phyloP scores from a whole-genome alignment of 179 eudicot genomes.

The Beta macrorhiza region DNA sequence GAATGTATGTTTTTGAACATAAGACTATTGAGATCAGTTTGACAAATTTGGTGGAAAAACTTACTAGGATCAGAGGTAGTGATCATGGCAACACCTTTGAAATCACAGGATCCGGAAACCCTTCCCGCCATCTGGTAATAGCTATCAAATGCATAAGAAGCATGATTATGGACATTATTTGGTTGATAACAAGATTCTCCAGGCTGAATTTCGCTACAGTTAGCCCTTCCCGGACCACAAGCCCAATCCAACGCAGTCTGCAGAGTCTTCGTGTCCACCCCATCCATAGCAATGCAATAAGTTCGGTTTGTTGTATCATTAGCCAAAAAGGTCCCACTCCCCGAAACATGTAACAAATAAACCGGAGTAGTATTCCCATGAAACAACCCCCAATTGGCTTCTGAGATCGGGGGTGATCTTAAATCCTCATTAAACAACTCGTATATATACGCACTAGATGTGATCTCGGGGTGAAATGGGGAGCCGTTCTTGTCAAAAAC shows the following conservation, averaged over 20 bases:
- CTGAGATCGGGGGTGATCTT: conserved; percentile 77
- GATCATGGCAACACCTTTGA: conserved; percentile 83
- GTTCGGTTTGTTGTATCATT: conserved; percentile 86
- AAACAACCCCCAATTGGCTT: conserved; percentile 94
- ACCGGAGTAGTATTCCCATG: conserved; percentile 69
- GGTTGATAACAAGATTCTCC: conserved; percentile 82
- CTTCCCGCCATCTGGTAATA: conserved; percentile 78
- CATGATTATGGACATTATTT: conserved; percentile 68
- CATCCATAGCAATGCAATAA: conserved; percentile 69
- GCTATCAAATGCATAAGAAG: conserved; percentile 91
- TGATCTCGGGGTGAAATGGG: conserved; percentile 72
- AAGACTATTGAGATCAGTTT: not conserved
- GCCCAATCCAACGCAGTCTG: conserved; percentile 96
- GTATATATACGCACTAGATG: conserved; percentile 74
- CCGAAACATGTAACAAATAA: conserved; percentile 74
- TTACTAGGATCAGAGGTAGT: conserved; percentile 92
- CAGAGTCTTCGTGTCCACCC: conserved; percentile 55
- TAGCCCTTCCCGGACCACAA: conserved; percentile 90
- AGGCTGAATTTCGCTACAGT: conserved; percentile 83
- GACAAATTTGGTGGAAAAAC: conserved; percentile 20
- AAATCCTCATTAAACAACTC: conserved; percentile 91
- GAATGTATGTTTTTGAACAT: not conserved
- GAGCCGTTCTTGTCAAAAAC: conserved; percentile 64
- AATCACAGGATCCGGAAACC: conserved; percentile 70
- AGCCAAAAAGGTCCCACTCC: conserved; percentile 82